Percentiles rank a stretch among this genome's conserved stretches.
Conservation (phyloP, 2,329 filamentous ascomycete genomes). For the Arachnomyces sp. region DNA sequence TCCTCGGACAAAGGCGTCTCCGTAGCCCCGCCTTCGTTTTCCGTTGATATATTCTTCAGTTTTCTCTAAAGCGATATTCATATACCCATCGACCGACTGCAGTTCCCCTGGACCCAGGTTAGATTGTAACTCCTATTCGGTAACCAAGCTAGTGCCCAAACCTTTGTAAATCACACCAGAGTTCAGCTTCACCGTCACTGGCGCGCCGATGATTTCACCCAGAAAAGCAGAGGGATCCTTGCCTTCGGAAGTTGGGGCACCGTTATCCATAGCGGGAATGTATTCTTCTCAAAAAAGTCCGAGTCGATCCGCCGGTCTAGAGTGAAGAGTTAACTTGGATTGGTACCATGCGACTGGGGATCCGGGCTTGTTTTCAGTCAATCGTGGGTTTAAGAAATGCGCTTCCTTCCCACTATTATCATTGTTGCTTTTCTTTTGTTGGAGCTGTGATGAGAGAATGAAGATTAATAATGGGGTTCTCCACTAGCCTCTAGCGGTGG, state of each 20-base stretch:
- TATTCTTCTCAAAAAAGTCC: neutral
- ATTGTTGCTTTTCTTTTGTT: no score
- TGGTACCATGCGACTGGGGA: no score
- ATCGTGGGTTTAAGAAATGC: no score
- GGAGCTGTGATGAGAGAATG: no score
- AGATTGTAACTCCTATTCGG: slow-evolving; percentile 4
- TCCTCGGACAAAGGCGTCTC: slow-evolving; percentile 89
- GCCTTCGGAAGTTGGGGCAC: slow-evolving; percentile 55
- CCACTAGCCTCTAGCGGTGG: no score
- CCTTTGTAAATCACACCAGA: slow-evolving; percentile 98
- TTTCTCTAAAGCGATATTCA: slow-evolving; percentile 98
- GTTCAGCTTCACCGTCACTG: slow-evolving; percentile 95
- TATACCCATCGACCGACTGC: slow-evolving; percentile 96
- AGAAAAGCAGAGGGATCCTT: slow-evolving; percentile 92
- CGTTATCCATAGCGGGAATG: slow-evolving; percentile 66
- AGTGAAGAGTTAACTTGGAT: no score
- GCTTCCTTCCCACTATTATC: no score
- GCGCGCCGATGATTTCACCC: slow-evolving; percentile 85
- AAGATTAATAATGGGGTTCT: no score
- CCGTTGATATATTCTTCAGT: slow-evolving; percentile 88
- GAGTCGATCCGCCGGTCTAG: no score
- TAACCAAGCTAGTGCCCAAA: slow-evolving; percentile 27
- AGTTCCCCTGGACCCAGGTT: slow-evolving; percentile 62
- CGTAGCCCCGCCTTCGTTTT: slow-evolving; percentile 71
- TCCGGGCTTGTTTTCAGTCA: no score